phyloP scores from a whole-genome alignment of 306 rosid species.

The Heteromeles arbutifolia region DNA sequence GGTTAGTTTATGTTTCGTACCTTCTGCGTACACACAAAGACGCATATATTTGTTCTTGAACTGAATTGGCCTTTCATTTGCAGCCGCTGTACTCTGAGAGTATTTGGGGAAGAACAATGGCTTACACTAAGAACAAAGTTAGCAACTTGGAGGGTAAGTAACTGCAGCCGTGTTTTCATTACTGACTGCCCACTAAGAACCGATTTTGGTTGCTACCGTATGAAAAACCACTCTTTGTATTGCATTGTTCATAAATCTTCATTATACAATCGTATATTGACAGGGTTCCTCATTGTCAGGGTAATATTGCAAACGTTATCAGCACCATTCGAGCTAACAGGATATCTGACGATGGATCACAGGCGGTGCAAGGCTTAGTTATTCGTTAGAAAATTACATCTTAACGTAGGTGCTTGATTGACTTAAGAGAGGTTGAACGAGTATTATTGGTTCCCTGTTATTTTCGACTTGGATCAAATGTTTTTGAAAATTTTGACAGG shows the following conservation, averaged over 20 bases:
- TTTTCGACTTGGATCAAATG: constrained; percentile 2
- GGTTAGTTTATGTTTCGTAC: constrained; percentile 33
- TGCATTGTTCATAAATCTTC: neutral
- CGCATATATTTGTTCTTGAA: neutral
- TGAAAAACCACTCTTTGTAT: neutral
- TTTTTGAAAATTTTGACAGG: constrained; percentile 18
- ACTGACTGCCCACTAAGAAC: neutral
- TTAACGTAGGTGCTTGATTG: neutral
- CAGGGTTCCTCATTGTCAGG: constrained; percentile 36
- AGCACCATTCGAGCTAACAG: constrained; percentile 72
- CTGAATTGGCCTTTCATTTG: constrained; percentile 20
- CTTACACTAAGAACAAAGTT: constrained; percentile 64
- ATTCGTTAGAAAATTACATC: constrained; percentile 41
- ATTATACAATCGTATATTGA: neutral
- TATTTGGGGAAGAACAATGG: constrained; percentile 82
- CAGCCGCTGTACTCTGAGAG: constrained; percentile 70
- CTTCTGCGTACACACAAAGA: neutral
- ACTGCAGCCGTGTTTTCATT: neutral
- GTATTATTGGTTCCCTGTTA: neutral
- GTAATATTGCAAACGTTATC: constrained; percentile 64
- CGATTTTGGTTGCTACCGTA: neutral
- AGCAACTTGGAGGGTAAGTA: constrained; percentile 76
- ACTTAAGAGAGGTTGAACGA: neutral
- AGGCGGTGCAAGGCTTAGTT: constrained; percentile 58
- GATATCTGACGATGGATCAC: constrained; percentile 62